phyloP scores from a whole-genome alignment of 192 early-diverging fungal genomes.

The Coemansia erecta region DNA sequence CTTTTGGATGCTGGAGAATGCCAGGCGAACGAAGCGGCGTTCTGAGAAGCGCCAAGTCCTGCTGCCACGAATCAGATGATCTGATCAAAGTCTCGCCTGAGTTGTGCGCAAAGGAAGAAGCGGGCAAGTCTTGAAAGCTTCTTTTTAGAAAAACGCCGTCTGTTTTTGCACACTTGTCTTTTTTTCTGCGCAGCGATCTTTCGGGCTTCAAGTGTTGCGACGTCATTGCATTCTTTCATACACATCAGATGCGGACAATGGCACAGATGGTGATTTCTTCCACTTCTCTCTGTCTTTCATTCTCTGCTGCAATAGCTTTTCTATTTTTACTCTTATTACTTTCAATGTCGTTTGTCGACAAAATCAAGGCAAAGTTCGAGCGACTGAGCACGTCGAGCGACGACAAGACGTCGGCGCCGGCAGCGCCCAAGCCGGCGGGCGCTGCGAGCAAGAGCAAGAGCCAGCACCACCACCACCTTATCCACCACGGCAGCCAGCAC shows the following conservation, averaged over 20 bases:
- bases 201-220: not conserved
- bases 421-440: not conserved
- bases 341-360: slow-evolving; percentile 27
- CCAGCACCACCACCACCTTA: not conserved
- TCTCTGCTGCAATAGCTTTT: not conserved
- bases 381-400: slow-evolving; percentile 17
- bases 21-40: too few species aligned
- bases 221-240: too few species aligned
- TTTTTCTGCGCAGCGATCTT: too few species aligned
- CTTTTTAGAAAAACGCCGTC: too few species aligned
- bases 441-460: slow-evolving; percentile 5
- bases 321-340: not conserved
- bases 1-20: too few species aligned
- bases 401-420: slow-evolving; percentile 4
- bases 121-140: too few species aligned
- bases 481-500: not conserved
- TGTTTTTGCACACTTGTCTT: too few species aligned
- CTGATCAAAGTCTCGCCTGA: too few species aligned
- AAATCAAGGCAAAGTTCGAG: slow-evolving; percentile 48
- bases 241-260: too few species aligned
- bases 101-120: too few species aligned
- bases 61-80: too few species aligned
- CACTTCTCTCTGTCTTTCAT: not conserved
- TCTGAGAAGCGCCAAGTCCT: too few species aligned
- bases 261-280: not conserved